phyloP scores from a whole-genome alignment of 768 basidiomycete species.

The Suillus weaverae region DNA sequence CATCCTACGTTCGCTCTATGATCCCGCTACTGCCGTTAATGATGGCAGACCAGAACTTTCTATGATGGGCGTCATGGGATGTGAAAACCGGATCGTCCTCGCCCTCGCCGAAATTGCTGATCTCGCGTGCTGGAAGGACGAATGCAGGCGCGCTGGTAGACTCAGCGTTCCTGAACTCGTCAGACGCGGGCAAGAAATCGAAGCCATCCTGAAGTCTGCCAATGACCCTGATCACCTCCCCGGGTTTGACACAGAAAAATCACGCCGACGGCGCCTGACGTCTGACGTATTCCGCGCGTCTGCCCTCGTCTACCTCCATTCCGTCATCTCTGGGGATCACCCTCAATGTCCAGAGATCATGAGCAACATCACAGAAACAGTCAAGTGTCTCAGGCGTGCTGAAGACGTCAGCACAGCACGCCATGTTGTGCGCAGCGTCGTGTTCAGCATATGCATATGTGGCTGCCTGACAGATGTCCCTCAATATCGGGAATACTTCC shows the following conservation, averaged over 20 bases:
- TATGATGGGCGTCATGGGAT: constrained; percentile 87
- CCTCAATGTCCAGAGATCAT: constrained; percentile 66
- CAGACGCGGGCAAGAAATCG: constrained; percentile 50
- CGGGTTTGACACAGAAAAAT: constrained; percentile 7
- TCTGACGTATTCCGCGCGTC: constrained; percentile 73
- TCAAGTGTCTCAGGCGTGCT: constrained; percentile 46
- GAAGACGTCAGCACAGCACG: constrained; percentile 40
- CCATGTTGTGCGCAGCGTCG: constrained; percentile 73
- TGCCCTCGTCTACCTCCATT: constrained; percentile 71
- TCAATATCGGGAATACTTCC: constrained; percentile 43
- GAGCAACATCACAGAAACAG: constrained; percentile 55
- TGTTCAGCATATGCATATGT: constrained; percentile 75
- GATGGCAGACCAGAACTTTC: constrained; percentile 49
- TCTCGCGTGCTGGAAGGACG: constrained; percentile 68
- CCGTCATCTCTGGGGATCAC: constrained; percentile 72
- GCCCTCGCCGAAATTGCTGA: constrained; percentile 75
- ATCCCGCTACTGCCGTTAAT: constrained; percentile 16
- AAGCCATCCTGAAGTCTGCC: constrained; percentile 33
- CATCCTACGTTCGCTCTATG: constrained; percentile 59
- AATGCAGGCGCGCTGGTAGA: constrained; percentile 36
- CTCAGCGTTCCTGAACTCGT: constrained; percentile 67
- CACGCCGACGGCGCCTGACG: constrained; percentile 44
- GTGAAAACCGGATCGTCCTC: constrained; percentile 77
- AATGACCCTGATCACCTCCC: background rate
- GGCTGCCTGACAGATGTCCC: constrained; percentile 63